Conservation (phyloP, 148 eudicot genomes). For the Bassia scoparia region DNA sequence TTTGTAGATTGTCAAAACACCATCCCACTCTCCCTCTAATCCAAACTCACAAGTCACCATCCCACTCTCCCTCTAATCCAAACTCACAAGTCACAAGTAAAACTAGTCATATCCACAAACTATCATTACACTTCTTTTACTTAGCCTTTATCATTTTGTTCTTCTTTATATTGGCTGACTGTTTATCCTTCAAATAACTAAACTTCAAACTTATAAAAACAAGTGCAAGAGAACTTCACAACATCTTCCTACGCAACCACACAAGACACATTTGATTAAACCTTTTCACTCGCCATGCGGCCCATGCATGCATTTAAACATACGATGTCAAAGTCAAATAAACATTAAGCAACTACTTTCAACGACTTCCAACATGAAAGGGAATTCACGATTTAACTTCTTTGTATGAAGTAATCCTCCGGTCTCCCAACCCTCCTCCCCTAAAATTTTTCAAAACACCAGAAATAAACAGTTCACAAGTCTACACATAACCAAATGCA, state of each 20-base stretch:
- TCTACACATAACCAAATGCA: background rate
- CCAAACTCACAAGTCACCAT: background rate
- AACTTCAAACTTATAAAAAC: background rate
- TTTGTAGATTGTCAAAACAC: background rate
- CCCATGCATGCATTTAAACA: background rate
- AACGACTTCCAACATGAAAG: background rate
- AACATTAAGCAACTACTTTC: background rate
- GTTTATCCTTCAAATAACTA: background rate
- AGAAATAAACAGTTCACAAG: background rate
- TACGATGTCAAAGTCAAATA: background rate
- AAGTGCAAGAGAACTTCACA: background rate
- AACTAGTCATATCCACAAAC: background rate
- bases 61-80: background rate
- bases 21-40: background rate
- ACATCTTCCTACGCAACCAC: background rate
- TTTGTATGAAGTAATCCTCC: background rate
- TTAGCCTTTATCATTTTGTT: background rate
- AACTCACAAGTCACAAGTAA: background rate
- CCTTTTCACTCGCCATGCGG: background rate
- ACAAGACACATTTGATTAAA: background rate
- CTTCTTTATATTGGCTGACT: background rate
- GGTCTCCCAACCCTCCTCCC: background rate
- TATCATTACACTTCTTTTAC: background rate
- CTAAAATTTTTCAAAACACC: too few species aligned
- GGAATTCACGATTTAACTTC: too few species aligned